Conservation (phyloP, 441 rosid genomes). For the Corymbia calophylla region DNA sequence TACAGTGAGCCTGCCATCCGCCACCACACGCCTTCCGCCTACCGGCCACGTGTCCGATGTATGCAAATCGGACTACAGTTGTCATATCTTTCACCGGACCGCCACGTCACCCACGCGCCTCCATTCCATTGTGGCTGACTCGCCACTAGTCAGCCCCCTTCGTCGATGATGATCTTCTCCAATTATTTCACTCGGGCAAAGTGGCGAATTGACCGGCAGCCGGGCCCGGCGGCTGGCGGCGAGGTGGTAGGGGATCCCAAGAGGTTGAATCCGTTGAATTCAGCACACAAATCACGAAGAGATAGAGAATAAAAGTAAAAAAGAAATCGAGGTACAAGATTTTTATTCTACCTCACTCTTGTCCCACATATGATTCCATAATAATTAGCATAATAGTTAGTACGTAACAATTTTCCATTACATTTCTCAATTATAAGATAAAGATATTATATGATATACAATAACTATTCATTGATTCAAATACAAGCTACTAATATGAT, state of each 20-base stretch:
- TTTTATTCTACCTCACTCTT: too few species aligned
- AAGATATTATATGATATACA: too few species aligned
- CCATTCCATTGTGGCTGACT: neutral
- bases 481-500: too few species aligned
- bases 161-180: neutral
- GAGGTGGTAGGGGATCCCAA: neutral
- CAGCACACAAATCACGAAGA: too few species aligned
- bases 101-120: neutral
- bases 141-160: neutral
- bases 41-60: neutral
- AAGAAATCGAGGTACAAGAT: too few species aligned
- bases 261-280: neutral
- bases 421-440: too few species aligned
- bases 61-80: neutral
- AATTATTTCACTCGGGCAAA: neutral
- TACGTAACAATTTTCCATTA: too few species aligned
- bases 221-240: rapidly evolving
- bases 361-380: too few species aligned
- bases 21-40: neutral
- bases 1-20: neutral
- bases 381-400: too few species aligned
- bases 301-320: too few species aligned
- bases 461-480: too few species aligned
- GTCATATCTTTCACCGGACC: neutral
- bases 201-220: too few species aligned